Evolutionary conservation across 192 early-diverging fungal species (phyloP).

Genomic region (Powellomyces hirtus): DNA sequence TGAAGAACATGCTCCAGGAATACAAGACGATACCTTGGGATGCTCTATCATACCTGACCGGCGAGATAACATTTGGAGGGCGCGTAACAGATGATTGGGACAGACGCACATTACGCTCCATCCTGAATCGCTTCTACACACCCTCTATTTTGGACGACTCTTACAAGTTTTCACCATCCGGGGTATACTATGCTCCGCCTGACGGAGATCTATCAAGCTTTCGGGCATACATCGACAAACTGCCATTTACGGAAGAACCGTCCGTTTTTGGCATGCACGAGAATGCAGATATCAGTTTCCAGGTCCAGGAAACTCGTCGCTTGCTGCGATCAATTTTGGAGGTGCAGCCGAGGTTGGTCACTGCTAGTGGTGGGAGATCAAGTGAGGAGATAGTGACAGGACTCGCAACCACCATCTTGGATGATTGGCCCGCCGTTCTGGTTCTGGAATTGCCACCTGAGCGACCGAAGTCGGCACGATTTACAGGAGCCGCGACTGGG

Average conservation of each 20-base stretch:
- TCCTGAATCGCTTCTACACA: conserved; percentile 53
- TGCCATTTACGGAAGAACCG: conserved; percentile 61
- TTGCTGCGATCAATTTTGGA: conserved; percentile 55
- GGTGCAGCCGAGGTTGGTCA: conserved; percentile 55
- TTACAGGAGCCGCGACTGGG: not conserved
- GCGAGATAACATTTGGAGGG: conserved; percentile 65
- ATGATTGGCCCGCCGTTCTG: conserved; percentile 45
- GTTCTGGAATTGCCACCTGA: conserved; percentile 41
- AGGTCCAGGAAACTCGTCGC: conserved; percentile 55
- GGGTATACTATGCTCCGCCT: conserved; percentile 55
- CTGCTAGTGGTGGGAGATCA: conserved; percentile 42
- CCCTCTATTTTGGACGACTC: conserved; percentile 47
- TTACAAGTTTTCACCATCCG: conserved; percentile 52
- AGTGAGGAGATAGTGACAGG: conserved; percentile 52
- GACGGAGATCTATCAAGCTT: conserved; percentile 49
- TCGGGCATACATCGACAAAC: conserved; percentile 51
- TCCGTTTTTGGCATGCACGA: conserved; percentile 68
- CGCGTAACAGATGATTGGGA: conserved; percentile 67
- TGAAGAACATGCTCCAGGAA: conserved; percentile 52
- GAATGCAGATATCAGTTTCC: conserved; percentile 66
- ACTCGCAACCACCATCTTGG: conserved; percentile 48
- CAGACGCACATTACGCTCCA: conserved; percentile 49
- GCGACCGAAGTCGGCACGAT: conserved; percentile 19
- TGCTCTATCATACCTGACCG: conserved; percentile 54
- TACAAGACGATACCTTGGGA: conserved; percentile 56